Evolutionary conservation across 176 grass and related monocot species (phyloP).

Genomic region (Canna indica): DNA sequence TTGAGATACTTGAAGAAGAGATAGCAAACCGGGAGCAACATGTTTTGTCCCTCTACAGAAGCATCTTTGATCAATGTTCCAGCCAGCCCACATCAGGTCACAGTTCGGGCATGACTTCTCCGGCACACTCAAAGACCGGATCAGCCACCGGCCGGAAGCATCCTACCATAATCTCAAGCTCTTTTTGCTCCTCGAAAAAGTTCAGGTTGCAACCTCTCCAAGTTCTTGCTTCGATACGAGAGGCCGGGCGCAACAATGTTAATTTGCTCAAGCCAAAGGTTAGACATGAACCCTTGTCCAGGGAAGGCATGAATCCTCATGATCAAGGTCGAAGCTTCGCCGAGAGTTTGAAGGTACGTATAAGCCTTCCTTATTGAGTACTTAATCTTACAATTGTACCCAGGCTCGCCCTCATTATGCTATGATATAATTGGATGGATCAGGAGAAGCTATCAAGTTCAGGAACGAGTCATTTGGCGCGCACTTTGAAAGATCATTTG

Average conservation of each 20-base stretch:
- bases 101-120: slow-evolving; percentile 73
- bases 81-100: slow-evolving; percentile 60
- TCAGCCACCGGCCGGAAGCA: slow-evolving; percentile 31
- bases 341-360: slow-evolving; percentile 42
- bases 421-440: too few species aligned
- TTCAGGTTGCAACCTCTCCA: slow-evolving; percentile 76
- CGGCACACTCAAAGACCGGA: slow-evolving; percentile 50
- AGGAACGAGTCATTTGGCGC: slow-evolving; percentile 43
- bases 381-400: not conserved
- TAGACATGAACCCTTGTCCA: slow-evolving; percentile 42
- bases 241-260: slow-evolving; percentile 33
- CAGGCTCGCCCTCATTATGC: too few species aligned
- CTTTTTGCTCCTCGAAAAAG: slow-evolving; percentile 92
- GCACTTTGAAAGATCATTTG: slow-evolving; percentile 86
- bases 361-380: not conserved
- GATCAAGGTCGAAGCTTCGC: slow-evolving; percentile 20
- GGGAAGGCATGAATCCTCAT: slow-evolving; percentile 29
- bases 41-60: slow-evolving; percentile 87
- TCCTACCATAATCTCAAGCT: slow-evolving; percentile 72
- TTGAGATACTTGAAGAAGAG: slow-evolving; percentile 93
- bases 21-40: slow-evolving; percentile 83
- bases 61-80: slow-evolving; percentile 78
- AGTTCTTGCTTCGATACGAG: slow-evolving; percentile 51
- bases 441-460: slow-evolving; percentile 57
- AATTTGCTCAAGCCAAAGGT: slow-evolving; percentile 45